A percentile compares a stretch with the other conserved stretches of the same genome.
These are phyloP conservation scores for Poterioochromonas sp. DNA, from an alignment of 352 stramenopile species.

Conservation along the genomic window DNA sequence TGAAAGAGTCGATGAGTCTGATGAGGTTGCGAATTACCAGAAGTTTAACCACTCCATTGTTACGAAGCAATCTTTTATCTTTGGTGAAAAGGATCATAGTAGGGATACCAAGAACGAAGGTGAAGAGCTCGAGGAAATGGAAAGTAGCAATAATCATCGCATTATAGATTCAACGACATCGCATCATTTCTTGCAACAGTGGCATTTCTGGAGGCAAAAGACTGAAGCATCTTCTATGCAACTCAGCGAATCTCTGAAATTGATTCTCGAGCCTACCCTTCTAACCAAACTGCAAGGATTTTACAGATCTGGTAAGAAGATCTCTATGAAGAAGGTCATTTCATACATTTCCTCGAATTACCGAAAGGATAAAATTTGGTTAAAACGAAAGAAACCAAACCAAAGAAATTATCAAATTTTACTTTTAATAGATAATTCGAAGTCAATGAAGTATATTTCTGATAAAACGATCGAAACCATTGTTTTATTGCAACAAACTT, in stretches of 20 bases:
- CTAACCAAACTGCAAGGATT: slow-evolving; percentile 93
- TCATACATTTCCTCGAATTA: slow-evolving; percentile 99
- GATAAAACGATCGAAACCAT: slow-evolving; percentile 89
- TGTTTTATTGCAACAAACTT: slow-evolving; percentile 88
- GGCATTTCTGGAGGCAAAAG: neutral
- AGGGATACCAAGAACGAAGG: slow-evolving; percentile 36
- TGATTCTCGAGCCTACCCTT: slow-evolving; percentile 95
- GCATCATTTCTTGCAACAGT: neutral
- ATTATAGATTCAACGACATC: neutral
- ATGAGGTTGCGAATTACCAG: neutral
- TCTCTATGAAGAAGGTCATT: slow-evolving; percentile 99
- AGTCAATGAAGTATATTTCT: slow-evolving; percentile 95
- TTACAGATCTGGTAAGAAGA: slow-evolving; percentile 97
- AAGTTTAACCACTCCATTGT: neutral
- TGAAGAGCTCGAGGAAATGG: slow-evolving; percentile 33
- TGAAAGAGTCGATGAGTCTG: neutral
- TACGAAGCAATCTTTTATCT: neutral
- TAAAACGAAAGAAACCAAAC: slow-evolving; percentile 91
- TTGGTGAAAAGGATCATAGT: no score
- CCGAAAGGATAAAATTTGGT: slow-evolving; percentile 99
- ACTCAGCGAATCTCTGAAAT: slow-evolving; percentile 93
- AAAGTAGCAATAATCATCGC: neutral
- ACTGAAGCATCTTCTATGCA: slow-evolving; percentile 50
- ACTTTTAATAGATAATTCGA: slow-evolving; percentile 97
- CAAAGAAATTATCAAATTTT: slow-evolving; percentile 98